Evolutionary conservation across 2,329 filamentous ascomycete species (phyloP).

Genomic region (Achaetomium macrosporum): DNA sequence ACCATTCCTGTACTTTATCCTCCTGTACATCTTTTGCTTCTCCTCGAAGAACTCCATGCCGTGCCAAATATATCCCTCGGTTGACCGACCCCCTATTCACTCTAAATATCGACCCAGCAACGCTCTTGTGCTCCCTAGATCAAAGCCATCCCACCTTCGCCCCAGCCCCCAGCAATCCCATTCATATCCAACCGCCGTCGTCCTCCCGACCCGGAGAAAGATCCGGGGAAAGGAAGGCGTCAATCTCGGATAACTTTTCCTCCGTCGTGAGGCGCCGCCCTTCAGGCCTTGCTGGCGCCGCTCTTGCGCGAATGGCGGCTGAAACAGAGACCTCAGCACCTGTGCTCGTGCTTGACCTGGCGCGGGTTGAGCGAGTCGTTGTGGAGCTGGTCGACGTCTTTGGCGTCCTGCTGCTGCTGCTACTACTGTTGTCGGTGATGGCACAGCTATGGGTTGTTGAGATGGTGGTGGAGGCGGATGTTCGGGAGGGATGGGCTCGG

Average conservation of each 20-base stretch:
- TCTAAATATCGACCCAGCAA: neutral
- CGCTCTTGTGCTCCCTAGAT: neutral
- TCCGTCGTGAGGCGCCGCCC: conserved; percentile 15
- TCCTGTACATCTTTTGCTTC: neutral
- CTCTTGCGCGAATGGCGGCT: no score
- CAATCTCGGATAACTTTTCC: conserved; percentile 19
- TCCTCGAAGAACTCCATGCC: neutral
- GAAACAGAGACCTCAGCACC: neutral
- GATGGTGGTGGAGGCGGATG: neutral
- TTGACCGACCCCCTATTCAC: neutral
- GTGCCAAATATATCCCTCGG: neutral
- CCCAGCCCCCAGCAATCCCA: neutral
- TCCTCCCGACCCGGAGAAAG: neutral
- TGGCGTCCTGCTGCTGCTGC: neutral
- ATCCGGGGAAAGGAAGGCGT: conserved; percentile 13
- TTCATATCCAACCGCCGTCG: neutral
- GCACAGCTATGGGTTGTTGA: neutral
- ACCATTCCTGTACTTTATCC: no score
- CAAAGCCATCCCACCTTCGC: neutral
- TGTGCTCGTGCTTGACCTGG: neutral
- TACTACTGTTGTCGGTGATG: neutral
- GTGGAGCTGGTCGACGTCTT: conserved; percentile 2
- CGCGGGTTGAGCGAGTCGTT: neutral
- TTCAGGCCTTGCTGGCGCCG: no score
- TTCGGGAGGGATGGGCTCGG: neutral